Conservation (phyloP, 768 basidiomycete species). For the Suillus lakei region DNA sequence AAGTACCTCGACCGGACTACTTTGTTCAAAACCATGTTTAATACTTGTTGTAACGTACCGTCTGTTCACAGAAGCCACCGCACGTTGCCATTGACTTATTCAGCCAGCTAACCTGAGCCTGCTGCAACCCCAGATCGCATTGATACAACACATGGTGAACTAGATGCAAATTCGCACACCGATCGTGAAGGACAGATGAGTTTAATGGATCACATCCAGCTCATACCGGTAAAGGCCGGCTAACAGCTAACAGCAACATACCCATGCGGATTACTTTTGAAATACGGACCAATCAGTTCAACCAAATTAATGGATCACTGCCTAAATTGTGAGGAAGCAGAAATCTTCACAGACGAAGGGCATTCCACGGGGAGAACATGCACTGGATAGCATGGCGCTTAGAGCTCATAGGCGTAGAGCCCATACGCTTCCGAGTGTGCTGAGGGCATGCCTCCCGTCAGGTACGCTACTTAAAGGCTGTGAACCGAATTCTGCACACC, state of each 20-base stretch:
- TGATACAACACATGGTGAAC: background rate
- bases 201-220: background rate
- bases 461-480: background rate
- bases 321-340: too few species aligned
- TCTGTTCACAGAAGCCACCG: background rate
- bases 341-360: background rate
- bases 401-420: background rate
- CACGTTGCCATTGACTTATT: too few species aligned
- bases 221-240: background rate
- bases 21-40: background rate
- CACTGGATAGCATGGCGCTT: background rate
- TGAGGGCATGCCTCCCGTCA: background rate
- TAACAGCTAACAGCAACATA: background rate
- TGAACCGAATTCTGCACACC: background rate
- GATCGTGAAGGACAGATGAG: background rate
- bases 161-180: background rate
- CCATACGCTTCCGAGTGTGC: background rate
- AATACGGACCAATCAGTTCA: background rate
- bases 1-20: background rate
- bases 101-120: background rate
- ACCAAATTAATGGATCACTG: background rate
- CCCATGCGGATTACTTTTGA: background rate
- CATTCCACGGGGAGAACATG: background rate
- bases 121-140: background rate
- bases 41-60: background rate